Evolutionary conservation across 2,329 filamentous ascomycete genomes (phyloP).

Genomic region (Camillea tinctor): DNA sequence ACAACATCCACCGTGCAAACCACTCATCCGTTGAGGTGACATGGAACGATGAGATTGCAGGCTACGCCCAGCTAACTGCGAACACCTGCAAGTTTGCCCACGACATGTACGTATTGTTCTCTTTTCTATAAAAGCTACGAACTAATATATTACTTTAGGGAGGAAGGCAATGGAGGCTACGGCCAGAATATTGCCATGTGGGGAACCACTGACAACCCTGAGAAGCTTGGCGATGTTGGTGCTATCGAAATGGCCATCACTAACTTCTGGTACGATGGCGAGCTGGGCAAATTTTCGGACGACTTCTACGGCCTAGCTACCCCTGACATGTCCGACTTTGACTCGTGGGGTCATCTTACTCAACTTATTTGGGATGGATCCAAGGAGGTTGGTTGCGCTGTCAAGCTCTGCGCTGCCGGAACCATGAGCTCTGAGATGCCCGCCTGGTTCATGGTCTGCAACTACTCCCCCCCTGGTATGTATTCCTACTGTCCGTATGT

Average conservation of each 20-base stretch:
- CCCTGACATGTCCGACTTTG: constrained; percentile 62
- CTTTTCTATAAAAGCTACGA: not conserved
- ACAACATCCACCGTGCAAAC: constrained; percentile 85
- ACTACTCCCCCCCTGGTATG: constrained; percentile 76
- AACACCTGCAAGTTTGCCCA: constrained; percentile 70
- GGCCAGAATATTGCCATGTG: constrained; percentile 89
- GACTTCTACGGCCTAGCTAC: constrained; percentile 57
- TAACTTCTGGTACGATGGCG: constrained; percentile 86
- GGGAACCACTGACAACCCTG: constrained; percentile 38
- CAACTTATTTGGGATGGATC: constrained; percentile 71
- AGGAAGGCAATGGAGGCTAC: constrained; percentile 62
- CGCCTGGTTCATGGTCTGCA: constrained; percentile 81
- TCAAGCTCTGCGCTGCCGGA: constrained; percentile 51
- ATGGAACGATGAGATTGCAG: constrained; percentile 66
- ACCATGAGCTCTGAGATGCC: constrained; percentile 48
- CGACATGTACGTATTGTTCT: constrained; percentile 62
- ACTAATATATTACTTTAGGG: constrained; percentile 41
- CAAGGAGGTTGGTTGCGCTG: constrained; percentile 62
- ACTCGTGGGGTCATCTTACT: constrained; percentile 71
- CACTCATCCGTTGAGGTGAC: constrained; percentile 66
- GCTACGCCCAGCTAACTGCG: constrained; percentile 64
- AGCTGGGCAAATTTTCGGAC: constrained; percentile 57
- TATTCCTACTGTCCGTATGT: constrained; percentile 6
- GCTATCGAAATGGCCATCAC: constrained; percentile 69
- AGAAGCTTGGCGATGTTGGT: constrained; percentile 47